Evolutionary conservation across 2,329 filamentous ascomycete genomes (phyloP).

Genomic region (Talaromyces pinophilus): DNA sequence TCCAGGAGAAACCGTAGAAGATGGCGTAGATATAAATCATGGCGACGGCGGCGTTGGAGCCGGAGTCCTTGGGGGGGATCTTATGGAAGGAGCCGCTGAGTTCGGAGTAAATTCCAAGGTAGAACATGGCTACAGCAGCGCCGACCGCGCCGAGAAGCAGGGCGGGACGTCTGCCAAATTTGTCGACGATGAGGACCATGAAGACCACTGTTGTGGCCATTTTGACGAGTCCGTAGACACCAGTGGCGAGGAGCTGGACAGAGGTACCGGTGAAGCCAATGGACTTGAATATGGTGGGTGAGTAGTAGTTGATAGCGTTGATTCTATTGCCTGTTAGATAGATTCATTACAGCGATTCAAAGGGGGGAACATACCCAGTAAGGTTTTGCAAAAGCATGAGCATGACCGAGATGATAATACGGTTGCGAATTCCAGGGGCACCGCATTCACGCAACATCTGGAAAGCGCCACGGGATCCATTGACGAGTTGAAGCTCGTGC

Average conservation of each 20-base stretch:
- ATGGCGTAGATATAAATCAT: conserved; percentile 30
- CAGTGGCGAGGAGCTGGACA: conserved; percentile 53
- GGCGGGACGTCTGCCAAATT: conserved; percentile 49
- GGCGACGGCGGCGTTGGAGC: conserved; percentile 30
- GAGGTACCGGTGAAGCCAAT: conserved; percentile 38
- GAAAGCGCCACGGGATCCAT: conserved; percentile 1
- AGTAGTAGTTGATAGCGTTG: conserved; percentile 63
- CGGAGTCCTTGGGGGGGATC: conserved; percentile 21
- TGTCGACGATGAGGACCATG: conserved; percentile 42
- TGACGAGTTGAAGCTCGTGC: neutral
- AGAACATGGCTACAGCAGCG: conserved; percentile 33
- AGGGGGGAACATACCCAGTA: neutral
- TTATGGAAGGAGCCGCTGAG: conserved; percentile 18
- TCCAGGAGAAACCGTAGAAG: conserved; percentile 34
- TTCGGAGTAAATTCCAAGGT: conserved; percentile 31
- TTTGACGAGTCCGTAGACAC: conserved; percentile 53
- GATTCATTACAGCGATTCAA: neutral
- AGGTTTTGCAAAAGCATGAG: conserved; percentile 14
- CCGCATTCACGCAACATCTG: conserved; percentile 7
- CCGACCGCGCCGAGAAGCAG: conserved; percentile 43
- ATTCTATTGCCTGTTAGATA: conserved; percentile 43
- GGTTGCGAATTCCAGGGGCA: conserved; percentile 9
- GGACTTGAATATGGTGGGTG: conserved; percentile 60
- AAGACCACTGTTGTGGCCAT: conserved; percentile 51
- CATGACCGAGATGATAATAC: conserved; percentile 6